A percentile compares a stretch with the other conserved stretches of the same genome.
Conservation (phyloP, 768 basidiomycete species). For the Suillus bovinus region DNA sequence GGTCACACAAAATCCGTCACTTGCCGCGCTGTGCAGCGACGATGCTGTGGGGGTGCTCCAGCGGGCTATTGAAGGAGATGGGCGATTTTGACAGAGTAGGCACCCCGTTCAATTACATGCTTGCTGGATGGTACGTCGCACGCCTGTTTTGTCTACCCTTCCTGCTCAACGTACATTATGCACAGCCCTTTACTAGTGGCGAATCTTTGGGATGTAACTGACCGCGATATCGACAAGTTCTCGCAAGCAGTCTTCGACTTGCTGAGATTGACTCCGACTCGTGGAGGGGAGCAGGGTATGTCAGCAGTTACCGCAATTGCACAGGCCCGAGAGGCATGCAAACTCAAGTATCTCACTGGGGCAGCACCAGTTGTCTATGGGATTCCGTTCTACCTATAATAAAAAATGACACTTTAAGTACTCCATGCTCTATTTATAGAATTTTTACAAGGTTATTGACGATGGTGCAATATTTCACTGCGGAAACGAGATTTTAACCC, state of each 20-base stretch:
- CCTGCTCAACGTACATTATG: constrained; percentile 4
- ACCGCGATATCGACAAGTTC: constrained; percentile 94
- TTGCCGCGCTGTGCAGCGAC: constrained; percentile 86
- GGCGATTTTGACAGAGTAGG: constrained; percentile 93
- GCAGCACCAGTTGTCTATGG: constrained; percentile 96
- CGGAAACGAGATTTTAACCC: no score
- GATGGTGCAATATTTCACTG: neutral
- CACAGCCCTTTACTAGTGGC: constrained; percentile 87
- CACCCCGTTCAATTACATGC: constrained; percentile 93
- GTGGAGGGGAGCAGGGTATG: constrained; percentile 23
- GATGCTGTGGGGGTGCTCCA: constrained; percentile 99
- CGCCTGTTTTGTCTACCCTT: neutral
- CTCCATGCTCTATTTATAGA: neutral
- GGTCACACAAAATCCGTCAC: constrained; percentile 81
- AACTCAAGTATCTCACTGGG: constrained; percentile 91
- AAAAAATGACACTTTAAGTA: neutral
- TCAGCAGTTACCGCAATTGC: constrained; percentile 80
- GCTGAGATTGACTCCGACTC: constrained; percentile 48
- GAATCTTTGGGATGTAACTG: constrained; percentile 98
- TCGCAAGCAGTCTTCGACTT: constrained; percentile 81
- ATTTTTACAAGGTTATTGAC: neutral
- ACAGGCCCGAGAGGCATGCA: constrained; percentile 76
- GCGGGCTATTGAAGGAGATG: constrained; percentile 83
- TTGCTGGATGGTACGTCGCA: constrained; percentile 86
- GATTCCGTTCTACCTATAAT: constrained; percentile 83